Base-by-base conservation (phyloP, 805 yeast genomes). In the Citeromyces matritensis region DNA sequence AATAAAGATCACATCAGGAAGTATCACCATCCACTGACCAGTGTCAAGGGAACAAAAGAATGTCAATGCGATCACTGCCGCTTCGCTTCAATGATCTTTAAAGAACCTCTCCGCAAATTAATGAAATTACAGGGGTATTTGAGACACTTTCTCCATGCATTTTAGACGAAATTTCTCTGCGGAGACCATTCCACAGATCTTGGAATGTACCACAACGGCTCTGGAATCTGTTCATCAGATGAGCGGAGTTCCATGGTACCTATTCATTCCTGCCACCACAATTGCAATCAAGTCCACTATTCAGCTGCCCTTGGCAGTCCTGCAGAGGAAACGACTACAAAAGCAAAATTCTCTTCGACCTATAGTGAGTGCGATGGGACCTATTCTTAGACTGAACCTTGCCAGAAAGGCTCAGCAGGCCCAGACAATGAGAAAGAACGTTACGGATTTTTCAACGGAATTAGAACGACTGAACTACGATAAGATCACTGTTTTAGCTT, bases 231-330 rank as follows among this genome's bases (percentile, higher is more conserved):
- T 70, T 1, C 88, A 80, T 49, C 51, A 63, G 6, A 34, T 43
- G n/a, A 48, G 73, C 1, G 79, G 80, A 0, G 42, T 86, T 2
- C 84, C 94, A 3, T 86, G 96, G 95, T 72, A 82, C 62, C 68
- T 69, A 0, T 54, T 84, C 25, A 77, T 86, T 7, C 96, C 96
- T 0, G 23, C 72, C 4, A 55, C 80, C 0, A 82, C 95, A 0
- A 47, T 85, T 15, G 55, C 71, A 0, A 48, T 86, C 13, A 63
- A 96, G 40, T 47, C 79, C 0, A 39, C 60, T 2, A 58, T 80
- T 49, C 86, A 95, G 0, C 47, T 84, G 6, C 96, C 96, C 4
- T 52, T 86, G 13, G 83, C 93, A 1, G 59, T 85, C 2, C 41
- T 67, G 38, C 93, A 84, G 46, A 57, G 97, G 33, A 60, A 58